A percentile compares a stretch with the other conserved stretches of the same genome.
phyloP scores from a whole-genome alignment of 495 filamentous ascomycete genomes.

The Aspergillus baeticus region DNA sequence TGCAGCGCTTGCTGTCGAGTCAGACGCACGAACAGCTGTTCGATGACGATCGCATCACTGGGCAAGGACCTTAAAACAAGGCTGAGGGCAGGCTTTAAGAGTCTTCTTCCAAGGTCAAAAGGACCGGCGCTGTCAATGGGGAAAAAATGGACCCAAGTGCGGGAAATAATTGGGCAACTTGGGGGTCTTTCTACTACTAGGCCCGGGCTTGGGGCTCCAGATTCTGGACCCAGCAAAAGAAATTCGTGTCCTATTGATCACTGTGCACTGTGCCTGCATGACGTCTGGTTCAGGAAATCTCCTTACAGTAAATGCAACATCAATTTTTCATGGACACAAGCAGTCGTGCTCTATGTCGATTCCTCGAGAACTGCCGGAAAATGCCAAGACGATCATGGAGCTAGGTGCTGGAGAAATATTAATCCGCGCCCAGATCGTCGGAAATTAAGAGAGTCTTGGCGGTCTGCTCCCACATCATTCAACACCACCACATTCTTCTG shows the following conservation, averaged over 20 bases:
- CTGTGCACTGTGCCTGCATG: conserved; percentile 1
- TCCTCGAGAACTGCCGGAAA: too few species aligned
- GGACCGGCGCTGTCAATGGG: not conserved
- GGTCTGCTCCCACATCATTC: too few species aligned
- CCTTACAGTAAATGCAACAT: not conserved
- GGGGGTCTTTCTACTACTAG: not conserved
- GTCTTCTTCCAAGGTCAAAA: not conserved
- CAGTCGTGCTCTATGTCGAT: not conserved
- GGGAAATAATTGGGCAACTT: conserved; percentile 3
- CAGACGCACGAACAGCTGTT: not conserved
- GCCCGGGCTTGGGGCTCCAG: not conserved
- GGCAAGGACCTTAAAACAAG: not conserved
- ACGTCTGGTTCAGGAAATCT: not conserved
- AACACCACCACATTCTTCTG: too few species aligned
- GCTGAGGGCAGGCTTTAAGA: conserved; percentile 1
- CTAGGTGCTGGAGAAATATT: too few species aligned
- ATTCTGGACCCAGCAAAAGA: not conserved
- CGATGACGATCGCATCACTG: not conserved
- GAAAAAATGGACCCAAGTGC: not conserved
- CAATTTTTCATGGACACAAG: not conserved
- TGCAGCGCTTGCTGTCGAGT: not conserved
- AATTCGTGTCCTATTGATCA: not conserved
- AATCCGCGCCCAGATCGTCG: too few species aligned
- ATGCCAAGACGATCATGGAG: too few species aligned
- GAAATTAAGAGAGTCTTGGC: too few species aligned